phyloP scores from a whole-genome alignment of 305 asterid genomes.

The Fraxinus paxiana region DNA sequence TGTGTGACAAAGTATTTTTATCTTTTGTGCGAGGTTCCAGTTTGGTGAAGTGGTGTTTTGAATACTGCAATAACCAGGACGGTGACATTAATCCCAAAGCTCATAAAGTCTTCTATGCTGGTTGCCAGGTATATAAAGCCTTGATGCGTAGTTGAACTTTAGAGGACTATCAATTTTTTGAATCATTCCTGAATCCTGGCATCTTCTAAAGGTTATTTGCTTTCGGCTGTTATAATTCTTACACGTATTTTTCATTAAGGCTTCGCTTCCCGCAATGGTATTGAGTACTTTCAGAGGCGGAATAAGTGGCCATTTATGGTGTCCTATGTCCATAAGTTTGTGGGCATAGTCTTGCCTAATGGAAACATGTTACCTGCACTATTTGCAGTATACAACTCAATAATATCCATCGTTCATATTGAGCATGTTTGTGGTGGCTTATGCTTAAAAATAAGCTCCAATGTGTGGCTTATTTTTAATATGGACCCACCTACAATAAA shows the following conservation, averaged over 20 bases:
- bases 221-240: slow-evolving; percentile 4
- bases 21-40: slow-evolving; percentile 36
- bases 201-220: background rate
- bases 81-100: slow-evolving; percentile 57
- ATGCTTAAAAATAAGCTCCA: background rate
- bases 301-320: background rate
- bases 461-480: too few relatives aligned
- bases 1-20: slow-evolving; percentile 19
- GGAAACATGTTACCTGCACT: background rate
- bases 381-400: background rate
- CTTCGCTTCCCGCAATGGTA: background rate
- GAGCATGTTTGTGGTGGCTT: background rate
- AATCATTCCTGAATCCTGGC: background rate
- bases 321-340: background rate
- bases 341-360: background rate
- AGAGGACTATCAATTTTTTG: background rate
- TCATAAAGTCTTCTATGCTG: slow-evolving; percentile 79
- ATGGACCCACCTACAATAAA: background rate
- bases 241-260: background rate
- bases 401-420: background rate
- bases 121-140: slow-evolving; percentile 63
- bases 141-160: background rate
- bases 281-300: background rate
- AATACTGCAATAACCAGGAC: slow-evolving; percentile 52
- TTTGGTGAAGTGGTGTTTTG: slow-evolving; percentile 64